Conservation (phyloP, 257 asterid species). For the Solanum piurae region DNA sequence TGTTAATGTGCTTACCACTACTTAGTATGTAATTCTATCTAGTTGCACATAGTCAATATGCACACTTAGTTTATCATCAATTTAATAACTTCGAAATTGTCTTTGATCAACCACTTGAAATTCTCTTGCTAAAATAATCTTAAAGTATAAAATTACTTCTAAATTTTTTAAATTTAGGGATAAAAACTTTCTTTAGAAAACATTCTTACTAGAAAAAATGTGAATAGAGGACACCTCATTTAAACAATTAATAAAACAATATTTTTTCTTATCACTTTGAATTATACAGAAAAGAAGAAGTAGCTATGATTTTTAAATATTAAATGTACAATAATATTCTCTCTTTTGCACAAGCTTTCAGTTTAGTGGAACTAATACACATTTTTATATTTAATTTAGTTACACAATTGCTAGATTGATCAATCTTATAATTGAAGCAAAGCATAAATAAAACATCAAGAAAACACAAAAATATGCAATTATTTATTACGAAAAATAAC, state of each 20-base stretch:
- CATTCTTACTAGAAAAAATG: not conserved
- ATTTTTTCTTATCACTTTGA: not conserved
- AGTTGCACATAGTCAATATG: not conserved
- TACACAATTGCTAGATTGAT: not conserved
- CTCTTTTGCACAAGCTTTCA: not conserved
- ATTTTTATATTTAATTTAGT: not conserved
- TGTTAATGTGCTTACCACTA: not conserved
- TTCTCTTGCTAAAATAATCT: not conserved
- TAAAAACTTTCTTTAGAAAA: too few species aligned
- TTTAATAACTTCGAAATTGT: not conserved
- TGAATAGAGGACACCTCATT: not conserved
- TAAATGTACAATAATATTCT: not conserved
- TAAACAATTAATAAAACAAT: not conserved
- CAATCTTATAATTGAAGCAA: not conserved
- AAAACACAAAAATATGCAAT: not conserved
- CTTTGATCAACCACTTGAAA: not conserved
- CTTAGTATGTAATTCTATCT: not conserved
- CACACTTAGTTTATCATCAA: not conserved
- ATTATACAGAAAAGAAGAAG: not conserved
- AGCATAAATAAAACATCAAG: not conserved
- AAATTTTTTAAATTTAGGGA: accelerated
- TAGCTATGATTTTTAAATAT: not conserved
- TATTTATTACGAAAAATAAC: not conserved
- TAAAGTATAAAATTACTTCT: not conserved
- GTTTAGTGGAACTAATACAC: not conserved